These are phyloP conservation scores for Rhizopus sp. DNA, from an alignment of 371 early-diverging fungal genomes.

Conservation along the genomic window DNA sequence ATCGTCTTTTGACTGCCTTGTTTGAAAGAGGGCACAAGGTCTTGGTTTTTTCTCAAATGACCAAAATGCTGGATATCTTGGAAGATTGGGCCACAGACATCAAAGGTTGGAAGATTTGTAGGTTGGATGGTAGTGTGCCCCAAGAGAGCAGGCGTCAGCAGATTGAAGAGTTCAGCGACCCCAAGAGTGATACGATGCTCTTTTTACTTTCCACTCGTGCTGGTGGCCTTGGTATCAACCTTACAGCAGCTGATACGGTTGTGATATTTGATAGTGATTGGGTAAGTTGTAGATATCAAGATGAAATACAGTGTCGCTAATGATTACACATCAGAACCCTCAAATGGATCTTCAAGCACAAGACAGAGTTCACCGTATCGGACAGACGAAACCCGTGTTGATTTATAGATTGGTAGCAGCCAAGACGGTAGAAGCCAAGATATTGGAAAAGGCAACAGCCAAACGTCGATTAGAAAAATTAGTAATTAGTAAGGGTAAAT, in stretches of 20 bases:
- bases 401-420: slow-evolving; percentile 89
- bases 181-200: slow-evolving; percentile 57
- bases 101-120: slow-evolving; percentile 80
- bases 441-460: slow-evolving; percentile 75
- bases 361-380: slow-evolving; percentile 96
- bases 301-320: background rate
- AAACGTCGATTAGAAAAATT: slow-evolving; percentile 91
- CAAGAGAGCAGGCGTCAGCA: slow-evolving; percentile 81
- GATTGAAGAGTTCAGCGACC: slow-evolving; percentile 67
- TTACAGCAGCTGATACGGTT: slow-evolving; percentile 95
- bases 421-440: slow-evolving; percentile 84
- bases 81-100: slow-evolving; percentile 84
- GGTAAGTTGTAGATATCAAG: slow-evolving; percentile 44
- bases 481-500: slow-evolving; percentile 80
- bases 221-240: slow-evolving; percentile 95
- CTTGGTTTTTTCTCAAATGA: slow-evolving; percentile 95
- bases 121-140: slow-evolving; percentile 91
- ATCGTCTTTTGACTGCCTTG: slow-evolving; percentile 79
- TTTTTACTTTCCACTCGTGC: slow-evolving; percentile 98
- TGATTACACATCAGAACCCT: slow-evolving; percentile 68
- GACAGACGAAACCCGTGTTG: slow-evolving; percentile 90
- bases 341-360: slow-evolving; percentile 98
- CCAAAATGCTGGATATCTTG: slow-evolving; percentile 89
- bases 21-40: slow-evolving; percentile 85
- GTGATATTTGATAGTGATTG: slow-evolving; percentile 94